Conservation (phyloP, 2,329 filamentous ascomycete species). For the Claviceps quebecensis region DNA sequence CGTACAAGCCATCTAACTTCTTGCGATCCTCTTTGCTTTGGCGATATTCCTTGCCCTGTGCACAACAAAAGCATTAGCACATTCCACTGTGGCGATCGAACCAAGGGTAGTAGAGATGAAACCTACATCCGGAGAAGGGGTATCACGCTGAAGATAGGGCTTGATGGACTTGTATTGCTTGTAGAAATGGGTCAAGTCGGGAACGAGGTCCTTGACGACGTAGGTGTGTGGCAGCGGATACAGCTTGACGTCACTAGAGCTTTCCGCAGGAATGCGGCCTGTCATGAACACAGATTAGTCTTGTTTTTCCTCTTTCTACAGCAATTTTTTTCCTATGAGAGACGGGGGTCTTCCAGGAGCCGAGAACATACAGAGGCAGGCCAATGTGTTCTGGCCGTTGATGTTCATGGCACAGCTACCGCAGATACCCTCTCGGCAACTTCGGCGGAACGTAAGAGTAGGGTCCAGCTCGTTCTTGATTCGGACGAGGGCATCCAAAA, state of each 20-base stretch:
- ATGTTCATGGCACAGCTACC: slow-evolving; percentile 99
- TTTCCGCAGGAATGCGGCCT: slow-evolving; percentile 90
- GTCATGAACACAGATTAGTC: slow-evolving; percentile 2
- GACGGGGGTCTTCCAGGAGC: background rate
- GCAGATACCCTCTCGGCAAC: slow-evolving; percentile 96
- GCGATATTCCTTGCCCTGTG: slow-evolving; percentile 76
- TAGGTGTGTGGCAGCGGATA: slow-evolving; percentile 98
- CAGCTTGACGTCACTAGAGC: slow-evolving; percentile 71
- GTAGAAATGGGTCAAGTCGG: slow-evolving; percentile 97
- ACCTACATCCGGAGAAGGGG: slow-evolving; percentile 68
- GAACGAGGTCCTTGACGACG: slow-evolving; percentile 97
- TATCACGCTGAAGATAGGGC: slow-evolving; percentile 90
- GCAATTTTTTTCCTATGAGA: background rate
- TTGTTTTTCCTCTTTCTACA: too few relatives aligned
- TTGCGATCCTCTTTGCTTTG: slow-evolving; percentile 84
- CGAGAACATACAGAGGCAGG: slow-evolving; percentile 73
- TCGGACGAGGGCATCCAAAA: slow-evolving; percentile 87
- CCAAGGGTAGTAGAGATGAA: background rate
- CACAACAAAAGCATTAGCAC: background rate
- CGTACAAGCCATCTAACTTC: slow-evolving; percentile 96
- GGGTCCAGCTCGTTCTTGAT: slow-evolving; percentile 99
- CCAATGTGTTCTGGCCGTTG: slow-evolving; percentile 93
- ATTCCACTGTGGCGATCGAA: background rate
- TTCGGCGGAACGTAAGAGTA: slow-evolving; percentile 87
- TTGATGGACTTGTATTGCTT: slow-evolving; percentile 99